phyloP scores from a whole-genome alignment of 345 rosid species.

The Populus ilicifolia region DNA sequence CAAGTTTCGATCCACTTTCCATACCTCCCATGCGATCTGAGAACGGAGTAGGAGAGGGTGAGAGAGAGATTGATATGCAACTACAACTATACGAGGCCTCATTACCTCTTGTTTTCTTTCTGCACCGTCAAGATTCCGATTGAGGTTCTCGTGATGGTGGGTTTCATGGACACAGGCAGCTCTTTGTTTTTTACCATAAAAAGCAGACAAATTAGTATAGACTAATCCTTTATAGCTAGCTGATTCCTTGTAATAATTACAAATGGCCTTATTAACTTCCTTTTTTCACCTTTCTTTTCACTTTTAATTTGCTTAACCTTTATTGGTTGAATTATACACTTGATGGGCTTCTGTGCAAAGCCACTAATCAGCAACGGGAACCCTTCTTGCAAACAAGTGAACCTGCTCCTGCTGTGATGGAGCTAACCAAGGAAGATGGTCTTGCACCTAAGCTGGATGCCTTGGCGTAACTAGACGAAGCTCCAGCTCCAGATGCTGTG shows the following conservation, averaged over 20 bases:
- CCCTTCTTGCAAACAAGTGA: conserved; percentile 28
- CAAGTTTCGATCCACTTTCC: not conserved
- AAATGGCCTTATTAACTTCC: not conserved
- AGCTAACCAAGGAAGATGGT: conserved; percentile 22
- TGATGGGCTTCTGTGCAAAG: conserved; percentile 3
- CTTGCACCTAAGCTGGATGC: conserved; percentile 31
- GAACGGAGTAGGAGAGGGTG: not conserved
- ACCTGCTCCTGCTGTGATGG: conserved; percentile 26
- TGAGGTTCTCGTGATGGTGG: not conserved
- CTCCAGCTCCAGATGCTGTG: conserved; percentile 16
- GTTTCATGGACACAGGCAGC: not conserved
- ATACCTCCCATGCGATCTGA: not conserved
- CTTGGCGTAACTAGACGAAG: conserved; percentile 27
- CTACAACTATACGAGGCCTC: not conserved
- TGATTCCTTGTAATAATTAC: conserved; percentile 7
- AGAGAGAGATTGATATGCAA: not conserved
- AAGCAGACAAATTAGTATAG: not conserved
- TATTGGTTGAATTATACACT: not conserved
- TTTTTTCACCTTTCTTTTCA: not conserved
- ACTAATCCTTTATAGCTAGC: not conserved
- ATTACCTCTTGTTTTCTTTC: not conserved
- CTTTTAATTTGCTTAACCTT: not conserved
- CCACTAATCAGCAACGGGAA: conserved; percentile 21
- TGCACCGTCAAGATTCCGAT: not conserved
- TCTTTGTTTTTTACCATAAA: not conserved